Conservation (phyloP, 2,329 filamentous ascomycete species). For the Colletotrichum limetticola region DNA sequence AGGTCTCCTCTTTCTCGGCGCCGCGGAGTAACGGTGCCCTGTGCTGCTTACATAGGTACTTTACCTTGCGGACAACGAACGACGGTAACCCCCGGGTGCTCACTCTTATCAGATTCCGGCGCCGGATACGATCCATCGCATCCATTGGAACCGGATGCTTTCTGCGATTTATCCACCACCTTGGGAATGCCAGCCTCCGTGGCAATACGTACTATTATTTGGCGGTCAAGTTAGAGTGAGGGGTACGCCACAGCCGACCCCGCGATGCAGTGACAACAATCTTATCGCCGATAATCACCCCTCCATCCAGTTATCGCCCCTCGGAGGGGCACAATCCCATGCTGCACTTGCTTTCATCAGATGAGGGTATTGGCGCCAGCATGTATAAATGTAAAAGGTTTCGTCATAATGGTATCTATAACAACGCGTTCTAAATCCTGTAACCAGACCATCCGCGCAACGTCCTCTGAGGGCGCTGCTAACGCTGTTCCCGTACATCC, state of each 20-base stretch:
- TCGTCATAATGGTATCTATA: slow-evolving; percentile 36
- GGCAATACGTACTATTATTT: background rate
- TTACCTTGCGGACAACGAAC: background rate
- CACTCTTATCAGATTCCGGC: background rate
- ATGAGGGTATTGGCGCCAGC: background rate
- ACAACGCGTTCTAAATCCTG: slow-evolving; percentile 31
- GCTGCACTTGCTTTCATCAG: background rate
- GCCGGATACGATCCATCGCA: background rate
- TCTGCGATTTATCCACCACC: background rate
- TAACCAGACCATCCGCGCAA: slow-evolving; percentile 29
- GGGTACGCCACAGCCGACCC: background rate
- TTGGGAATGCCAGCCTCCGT: background rate
- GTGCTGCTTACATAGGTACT: background rate
- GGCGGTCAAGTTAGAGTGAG: background rate
- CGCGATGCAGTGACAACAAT: slow-evolving; percentile 9
- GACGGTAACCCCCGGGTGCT: background rate
- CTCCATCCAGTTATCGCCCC: background rate
- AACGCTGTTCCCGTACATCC: slow-evolving; percentile 28
- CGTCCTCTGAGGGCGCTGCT: slow-evolving; percentile 1
- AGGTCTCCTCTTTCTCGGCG: background rate
- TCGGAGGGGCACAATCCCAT: background rate
- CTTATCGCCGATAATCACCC: slow-evolving; percentile 2
- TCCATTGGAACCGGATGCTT: background rate
- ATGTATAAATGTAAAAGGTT: background rate
- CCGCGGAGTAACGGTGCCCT: background rate